These are phyloP conservation scores for Colletotrichum sp. DNA, from an alignment of 2,329 filamentous ascomycete genomes.

Conservation along the genomic window DNA sequence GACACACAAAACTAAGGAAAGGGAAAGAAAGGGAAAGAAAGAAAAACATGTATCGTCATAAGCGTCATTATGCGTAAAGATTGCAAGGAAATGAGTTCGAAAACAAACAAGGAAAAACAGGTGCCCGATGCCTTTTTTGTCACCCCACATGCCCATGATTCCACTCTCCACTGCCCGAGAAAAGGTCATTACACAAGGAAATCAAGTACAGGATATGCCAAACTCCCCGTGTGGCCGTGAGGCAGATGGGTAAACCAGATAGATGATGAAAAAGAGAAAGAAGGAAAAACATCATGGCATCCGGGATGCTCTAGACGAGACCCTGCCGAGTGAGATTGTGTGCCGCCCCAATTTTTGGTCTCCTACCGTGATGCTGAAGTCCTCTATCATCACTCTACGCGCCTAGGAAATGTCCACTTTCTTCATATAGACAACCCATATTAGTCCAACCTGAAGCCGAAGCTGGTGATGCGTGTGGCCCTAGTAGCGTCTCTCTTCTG, in stretches of 20 bases:
- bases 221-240: not conserved
- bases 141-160: not conserved
- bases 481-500: conserved; percentile 52
- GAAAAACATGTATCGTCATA: not conserved
- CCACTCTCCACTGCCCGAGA: not conserved
- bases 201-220: not conserved
- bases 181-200: not conserved
- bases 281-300: not conserved
- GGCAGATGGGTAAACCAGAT: not conserved
- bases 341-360: not conserved
- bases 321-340: not conserved
- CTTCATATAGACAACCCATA: not conserved
- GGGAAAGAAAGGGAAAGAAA: not conserved
- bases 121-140: not conserved
- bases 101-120: not conserved
- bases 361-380: not conserved
- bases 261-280: not conserved
- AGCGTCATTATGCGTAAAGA: not conserved
- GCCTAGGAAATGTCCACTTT: not conserved
- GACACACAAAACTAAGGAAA: not conserved
- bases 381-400: not conserved
- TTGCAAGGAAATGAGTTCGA: not conserved
- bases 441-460: not conserved
- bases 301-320: not conserved
- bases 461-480: not conserved